These are phyloP conservation scores for Aspergillus tamarii DNA, from an alignment of 2,329 filamentous ascomycete species.

Conservation along the genomic window DNA sequence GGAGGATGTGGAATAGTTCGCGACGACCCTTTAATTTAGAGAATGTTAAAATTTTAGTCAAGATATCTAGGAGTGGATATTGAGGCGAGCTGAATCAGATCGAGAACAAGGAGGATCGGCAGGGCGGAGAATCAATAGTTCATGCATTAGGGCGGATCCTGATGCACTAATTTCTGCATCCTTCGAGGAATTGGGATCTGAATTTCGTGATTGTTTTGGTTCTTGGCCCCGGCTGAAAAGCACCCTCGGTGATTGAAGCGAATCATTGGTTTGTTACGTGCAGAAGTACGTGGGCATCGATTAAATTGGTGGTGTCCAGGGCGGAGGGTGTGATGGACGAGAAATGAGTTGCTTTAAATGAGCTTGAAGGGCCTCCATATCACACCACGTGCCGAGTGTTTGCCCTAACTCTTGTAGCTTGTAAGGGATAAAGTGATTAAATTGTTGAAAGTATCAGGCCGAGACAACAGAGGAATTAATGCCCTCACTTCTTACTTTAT, in stretches of 20 bases:
- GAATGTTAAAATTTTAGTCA: background rate
- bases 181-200: background rate
- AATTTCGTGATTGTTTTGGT: too few relatives aligned
- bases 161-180: conserved; percentile 3
- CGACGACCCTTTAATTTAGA: background rate
- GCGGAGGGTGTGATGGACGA: background rate
- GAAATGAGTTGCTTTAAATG: background rate
- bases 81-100: background rate
- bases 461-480: background rate
- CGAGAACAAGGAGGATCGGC: conserved; percentile 9
- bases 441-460: background rate
- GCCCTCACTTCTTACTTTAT: background rate
- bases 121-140: conserved; percentile 11
- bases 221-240: background rate
- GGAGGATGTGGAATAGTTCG: background rate
- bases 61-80: background rate
- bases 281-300: background rate
- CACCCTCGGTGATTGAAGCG: background rate
- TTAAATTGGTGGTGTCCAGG: too few relatives aligned
- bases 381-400: background rate
- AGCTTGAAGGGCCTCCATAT: background rate
- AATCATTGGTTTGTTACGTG: background rate
- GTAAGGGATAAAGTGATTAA: background rate
- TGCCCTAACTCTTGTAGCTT: background rate
- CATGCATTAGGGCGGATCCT: conserved; percentile 10